These are phyloP conservation scores for Globisporangium acanthophoron DNA, from an alignment of 352 stramenopile genomes.

Conservation along the genomic window DNA sequence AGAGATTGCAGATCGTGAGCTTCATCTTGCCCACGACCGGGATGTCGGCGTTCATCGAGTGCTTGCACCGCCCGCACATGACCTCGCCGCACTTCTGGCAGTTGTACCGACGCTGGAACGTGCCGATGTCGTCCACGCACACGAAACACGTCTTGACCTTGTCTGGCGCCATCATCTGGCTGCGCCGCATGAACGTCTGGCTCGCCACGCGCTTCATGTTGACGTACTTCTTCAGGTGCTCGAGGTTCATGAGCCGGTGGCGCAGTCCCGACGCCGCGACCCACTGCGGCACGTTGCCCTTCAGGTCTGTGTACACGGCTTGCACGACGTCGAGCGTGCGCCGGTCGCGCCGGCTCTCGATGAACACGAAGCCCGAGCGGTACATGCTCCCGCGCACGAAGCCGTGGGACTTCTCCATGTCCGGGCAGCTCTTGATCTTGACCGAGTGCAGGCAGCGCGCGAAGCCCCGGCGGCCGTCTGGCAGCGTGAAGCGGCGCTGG, in stretches of 20 bases:
- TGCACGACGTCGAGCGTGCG: conserved; percentile 75
- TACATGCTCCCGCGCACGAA: conserved; percentile 83
- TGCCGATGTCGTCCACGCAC: conserved; percentile 76
- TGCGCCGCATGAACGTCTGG: conserved; percentile 64
- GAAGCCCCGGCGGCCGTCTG: conserved; percentile 55
- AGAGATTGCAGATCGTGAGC: conserved; percentile 79
- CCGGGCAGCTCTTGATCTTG: conserved; percentile 79
- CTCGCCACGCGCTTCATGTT: conserved; percentile 74
- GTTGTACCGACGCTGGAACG: conserved; percentile 77
- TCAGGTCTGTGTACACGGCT: conserved; percentile 78
- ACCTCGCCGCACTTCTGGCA: conserved; percentile 83
- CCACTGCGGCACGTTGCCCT: conserved; percentile 71
- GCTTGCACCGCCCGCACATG: conserved; percentile 67
- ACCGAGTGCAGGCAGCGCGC: conserved; percentile 76
- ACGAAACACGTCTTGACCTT: conserved; percentile 81
- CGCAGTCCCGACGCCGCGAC: conserved; percentile 51
- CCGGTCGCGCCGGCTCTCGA: conserved; percentile 67
- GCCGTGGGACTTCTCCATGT: conserved; percentile 75
- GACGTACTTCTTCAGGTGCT: conserved; percentile 78
- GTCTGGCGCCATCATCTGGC: conserved; percentile 50
- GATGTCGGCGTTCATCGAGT: conserved; percentile 75
- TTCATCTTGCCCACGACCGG: conserved; percentile 83
- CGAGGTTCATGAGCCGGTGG: conserved; percentile 63
- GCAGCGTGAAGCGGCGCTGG: conserved; percentile 57
- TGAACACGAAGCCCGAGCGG: conserved; percentile 71